A percentile compares a stretch with the other conserved stretches of the same genome.
Conservation (phyloP, 2,329 filamentous ascomycete genomes). For the Trichoderma aggressivum region DNA sequence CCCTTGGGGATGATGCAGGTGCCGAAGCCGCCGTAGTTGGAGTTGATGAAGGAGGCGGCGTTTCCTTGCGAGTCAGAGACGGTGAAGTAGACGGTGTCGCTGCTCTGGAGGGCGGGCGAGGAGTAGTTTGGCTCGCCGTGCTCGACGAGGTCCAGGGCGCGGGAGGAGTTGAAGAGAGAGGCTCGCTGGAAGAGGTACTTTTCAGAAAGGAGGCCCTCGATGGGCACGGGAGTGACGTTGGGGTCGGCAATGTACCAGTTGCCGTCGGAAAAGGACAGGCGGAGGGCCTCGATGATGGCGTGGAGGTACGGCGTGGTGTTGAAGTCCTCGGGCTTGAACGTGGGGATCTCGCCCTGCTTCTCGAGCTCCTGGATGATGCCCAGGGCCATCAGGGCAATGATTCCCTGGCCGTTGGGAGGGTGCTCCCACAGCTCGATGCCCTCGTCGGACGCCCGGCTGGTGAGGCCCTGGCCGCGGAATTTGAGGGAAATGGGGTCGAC, state of each 20-base stretch:
- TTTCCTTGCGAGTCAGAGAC: constrained; percentile 80
- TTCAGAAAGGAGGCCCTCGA: constrained; percentile 64
- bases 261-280: constrained; percentile 86
- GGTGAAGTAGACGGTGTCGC: constrained; percentile 93
- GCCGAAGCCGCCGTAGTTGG: constrained; percentile 86
- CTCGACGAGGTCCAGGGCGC: constrained; percentile 56
- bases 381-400: constrained; percentile 89
- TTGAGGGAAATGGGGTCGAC: constrained; percentile 80
- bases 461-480: constrained; percentile 62
- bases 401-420: constrained; percentile 92
- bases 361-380: constrained; percentile 89
- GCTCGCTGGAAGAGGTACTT: constrained; percentile 71
- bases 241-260: constrained; percentile 90
- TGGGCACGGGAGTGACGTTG: constrained; percentile 65
- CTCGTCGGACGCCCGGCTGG: constrained; percentile 27
- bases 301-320: constrained; percentile 82
- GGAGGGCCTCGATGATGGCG: constrained; percentile 79
- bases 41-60: constrained; percentile 95
- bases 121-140: constrained; percentile 58
- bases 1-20: constrained; percentile 79
- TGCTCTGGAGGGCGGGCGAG: constrained; percentile 75
- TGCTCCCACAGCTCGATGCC: constrained; percentile 92
- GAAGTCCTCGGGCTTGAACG: constrained; percentile 68
- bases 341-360: constrained; percentile 67
- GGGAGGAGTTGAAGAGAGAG: constrained; percentile 53